phyloP scores from a whole-genome alignment of 1,139 yeast species.

The Suhomyces taliae region DNA sequence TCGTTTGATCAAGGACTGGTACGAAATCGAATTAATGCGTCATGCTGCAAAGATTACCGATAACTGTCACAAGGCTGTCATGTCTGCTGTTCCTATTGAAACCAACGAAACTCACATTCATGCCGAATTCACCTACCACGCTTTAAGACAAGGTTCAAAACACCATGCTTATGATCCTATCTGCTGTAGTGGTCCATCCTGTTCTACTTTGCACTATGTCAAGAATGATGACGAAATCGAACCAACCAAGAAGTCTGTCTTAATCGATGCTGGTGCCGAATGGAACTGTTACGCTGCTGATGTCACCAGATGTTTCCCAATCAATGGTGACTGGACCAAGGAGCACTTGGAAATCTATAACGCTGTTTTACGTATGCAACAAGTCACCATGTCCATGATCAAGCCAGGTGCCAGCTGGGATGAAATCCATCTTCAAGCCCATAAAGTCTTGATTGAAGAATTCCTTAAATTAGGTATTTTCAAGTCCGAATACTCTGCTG shows the following conservation, averaged over 20 bases:
- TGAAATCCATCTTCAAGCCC: slow-evolving; percentile 76
- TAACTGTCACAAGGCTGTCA: slow-evolving; percentile 84
- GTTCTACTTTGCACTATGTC: slow-evolving; percentile 88
- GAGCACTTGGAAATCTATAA: slow-evolving; percentile 84
- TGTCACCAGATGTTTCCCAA: slow-evolving; percentile 94
- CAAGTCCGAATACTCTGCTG: slow-evolving; percentile 53
- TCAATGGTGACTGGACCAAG: slow-evolving; percentile 82
- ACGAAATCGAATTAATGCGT: slow-evolving; percentile 71
- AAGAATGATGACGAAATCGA: slow-evolving; percentile 73
- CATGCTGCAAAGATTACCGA: slow-evolving; percentile 85
- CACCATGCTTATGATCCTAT: slow-evolving; percentile 90
- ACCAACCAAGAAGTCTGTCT: slow-evolving; percentile 54
- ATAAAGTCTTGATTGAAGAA: slow-evolving; percentile 68
- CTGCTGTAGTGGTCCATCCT: slow-evolving; percentile 90
- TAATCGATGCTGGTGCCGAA: slow-evolving; percentile 97
- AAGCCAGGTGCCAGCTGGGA: slow-evolving; percentile 89
- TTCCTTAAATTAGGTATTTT: slow-evolving; percentile 78
- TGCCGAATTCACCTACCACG: slow-evolving; percentile 93
- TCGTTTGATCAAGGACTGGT: slow-evolving; percentile 79
- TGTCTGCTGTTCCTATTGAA: slow-evolving; percentile 90
- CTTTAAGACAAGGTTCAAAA: slow-evolving; percentile 91
- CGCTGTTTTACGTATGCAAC: slow-evolving; percentile 83
- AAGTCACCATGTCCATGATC: slow-evolving; percentile 62
- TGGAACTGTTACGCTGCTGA: slow-evolving; percentile 93
- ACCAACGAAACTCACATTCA: slow-evolving; percentile 87